Conservation (phyloP, 306 rosid species). For the Trifolium pratense region DNA sequence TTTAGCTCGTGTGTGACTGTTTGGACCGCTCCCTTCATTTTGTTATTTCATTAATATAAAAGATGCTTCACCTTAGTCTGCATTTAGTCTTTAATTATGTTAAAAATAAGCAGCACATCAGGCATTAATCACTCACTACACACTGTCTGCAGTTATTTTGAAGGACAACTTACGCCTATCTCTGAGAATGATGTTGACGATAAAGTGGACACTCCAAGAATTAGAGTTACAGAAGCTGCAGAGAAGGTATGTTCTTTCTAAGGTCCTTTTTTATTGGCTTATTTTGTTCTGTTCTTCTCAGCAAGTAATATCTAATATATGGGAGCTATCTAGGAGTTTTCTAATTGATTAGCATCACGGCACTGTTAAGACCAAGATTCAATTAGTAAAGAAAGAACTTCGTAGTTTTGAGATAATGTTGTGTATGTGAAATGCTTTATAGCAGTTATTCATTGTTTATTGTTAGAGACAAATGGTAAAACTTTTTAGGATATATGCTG, state of each 20-base stretch:
- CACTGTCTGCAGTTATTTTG: constrained; percentile 74
- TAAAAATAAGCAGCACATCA: background rate
- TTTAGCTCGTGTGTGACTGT: background rate
- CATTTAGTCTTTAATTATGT: constrained; percentile 28
- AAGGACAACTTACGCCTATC: constrained; percentile 82
- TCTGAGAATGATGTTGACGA: constrained; percentile 72
- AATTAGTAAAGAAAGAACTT: background rate
- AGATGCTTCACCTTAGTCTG: constrained; percentile 19
- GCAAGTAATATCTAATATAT: constrained; percentile 2
- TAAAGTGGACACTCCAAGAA: constrained; percentile 49
- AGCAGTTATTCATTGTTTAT: constrained; percentile 23
- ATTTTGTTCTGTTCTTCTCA: constrained; percentile 11
- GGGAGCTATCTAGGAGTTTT: background rate
- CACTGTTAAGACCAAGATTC: background rate
- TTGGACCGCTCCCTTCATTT: background rate
- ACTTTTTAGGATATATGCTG: background rate
- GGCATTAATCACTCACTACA: constrained; percentile 17
- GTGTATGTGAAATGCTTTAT: background rate
- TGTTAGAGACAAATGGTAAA: background rate
- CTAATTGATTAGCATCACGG: constrained; percentile 6
- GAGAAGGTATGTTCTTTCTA: constrained; percentile 58
- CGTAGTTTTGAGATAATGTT: constrained; percentile 13
- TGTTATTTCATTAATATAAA: constrained; percentile 9
- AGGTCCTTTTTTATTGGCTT: constrained; percentile 22
- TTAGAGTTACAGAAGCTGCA: constrained; percentile 84